Base-by-base conservation (phyloP, 148 eudicot species). In the Suaeda aralocaspica region DNA sequence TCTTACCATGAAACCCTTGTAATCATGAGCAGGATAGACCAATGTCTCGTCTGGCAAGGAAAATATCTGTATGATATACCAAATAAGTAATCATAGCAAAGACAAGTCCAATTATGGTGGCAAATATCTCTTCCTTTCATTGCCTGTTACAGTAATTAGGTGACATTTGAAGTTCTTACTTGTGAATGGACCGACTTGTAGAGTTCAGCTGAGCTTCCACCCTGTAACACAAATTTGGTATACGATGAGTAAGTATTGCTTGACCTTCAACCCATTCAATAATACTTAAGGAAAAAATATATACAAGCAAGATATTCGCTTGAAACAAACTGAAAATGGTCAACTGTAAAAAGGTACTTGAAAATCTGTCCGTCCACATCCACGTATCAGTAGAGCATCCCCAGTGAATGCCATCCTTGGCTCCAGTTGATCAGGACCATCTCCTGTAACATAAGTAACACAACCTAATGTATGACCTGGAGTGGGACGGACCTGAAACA, bases 351-450 rank as follows among this genome's bases (percentile, higher is more conserved):
- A 18, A 48, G 67, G 26, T 64, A 92, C 96, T 96, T 91, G 98
- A 70, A 94, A 94, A 83, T 94, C 98, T 22, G 98, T 94, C 79
- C 98, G 84, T 33, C 98, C 98, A 84, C 98, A 94, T 57, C 92
- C 98, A 45, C 98, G 90, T 76, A 94, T 91, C 55, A 94, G 80
- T 44, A 94, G 66, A 57, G 97, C 87, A 79, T 94, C 98, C 25
- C 98, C 98, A 21, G 98, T 94, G 62, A 94, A 94, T 55, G 97
- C 98, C 86, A 94, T 87, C 78, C 96, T 86, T 64, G 92, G 97
- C 60, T 86, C 88, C 76, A 91, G 96, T 69, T 91, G 98, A 74
- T 84, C 74, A 51, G 87, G 82, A 65, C 87, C 96, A 77, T 91
- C 97, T 64, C 97, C 98, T 6, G 97, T 94, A 66, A 94, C 96